Evolutionary conservation across 768 basidiomycete species (phyloP).

Genomic region (Tylopilus rubrobrunneus): DNA sequence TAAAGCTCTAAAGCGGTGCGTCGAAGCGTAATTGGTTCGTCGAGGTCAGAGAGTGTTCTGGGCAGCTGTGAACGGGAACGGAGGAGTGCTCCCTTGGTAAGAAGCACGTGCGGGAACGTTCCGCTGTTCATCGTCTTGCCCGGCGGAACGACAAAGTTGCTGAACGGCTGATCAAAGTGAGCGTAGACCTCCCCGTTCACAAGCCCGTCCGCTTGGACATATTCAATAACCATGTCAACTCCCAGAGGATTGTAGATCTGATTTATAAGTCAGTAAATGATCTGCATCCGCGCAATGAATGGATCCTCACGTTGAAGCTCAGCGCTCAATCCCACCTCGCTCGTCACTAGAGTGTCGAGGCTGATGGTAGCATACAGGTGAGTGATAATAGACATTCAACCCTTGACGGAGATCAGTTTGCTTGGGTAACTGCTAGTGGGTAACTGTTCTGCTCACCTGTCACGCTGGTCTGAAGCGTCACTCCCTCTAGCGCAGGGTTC

Average conservation of each 20-base stretch:
- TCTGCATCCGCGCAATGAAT: not conserved
- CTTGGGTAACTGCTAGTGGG: not conserved
- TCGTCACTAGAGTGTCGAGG: constrained; percentile 43
- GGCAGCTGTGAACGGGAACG: too few species aligned
- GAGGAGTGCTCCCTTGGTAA: constrained; percentile 50
- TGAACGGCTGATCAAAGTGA: constrained; percentile 53
- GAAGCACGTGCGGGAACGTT: constrained; percentile 49
- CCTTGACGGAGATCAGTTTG: constrained; percentile 20
- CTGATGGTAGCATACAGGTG: constrained; percentile 53
- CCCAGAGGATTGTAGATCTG: constrained; percentile 55
- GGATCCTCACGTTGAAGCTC: constrained; percentile 45
- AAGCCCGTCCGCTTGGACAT: constrained; percentile 53
- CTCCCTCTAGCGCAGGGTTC: constrained; percentile 48
- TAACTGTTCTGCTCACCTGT: constrained; percentile 35
- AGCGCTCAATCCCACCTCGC: constrained; percentile 45
- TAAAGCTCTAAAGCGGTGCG: too few species aligned
- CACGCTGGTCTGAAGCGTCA: constrained; percentile 49
- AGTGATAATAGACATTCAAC: constrained; percentile 54
- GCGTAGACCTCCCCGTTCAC: constrained; percentile 54
- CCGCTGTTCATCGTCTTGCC: constrained; percentile 62
- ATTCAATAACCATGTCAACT: constrained; percentile 52
- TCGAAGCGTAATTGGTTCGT: too few species aligned
- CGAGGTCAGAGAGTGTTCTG: too few species aligned
- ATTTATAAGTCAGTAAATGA: constrained; percentile 1
- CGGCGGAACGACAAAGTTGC: constrained; percentile 52